Base-by-base conservation (phyloP, 2,329 filamentous ascomycete genomes). In the Tolypocladium album region DNA sequence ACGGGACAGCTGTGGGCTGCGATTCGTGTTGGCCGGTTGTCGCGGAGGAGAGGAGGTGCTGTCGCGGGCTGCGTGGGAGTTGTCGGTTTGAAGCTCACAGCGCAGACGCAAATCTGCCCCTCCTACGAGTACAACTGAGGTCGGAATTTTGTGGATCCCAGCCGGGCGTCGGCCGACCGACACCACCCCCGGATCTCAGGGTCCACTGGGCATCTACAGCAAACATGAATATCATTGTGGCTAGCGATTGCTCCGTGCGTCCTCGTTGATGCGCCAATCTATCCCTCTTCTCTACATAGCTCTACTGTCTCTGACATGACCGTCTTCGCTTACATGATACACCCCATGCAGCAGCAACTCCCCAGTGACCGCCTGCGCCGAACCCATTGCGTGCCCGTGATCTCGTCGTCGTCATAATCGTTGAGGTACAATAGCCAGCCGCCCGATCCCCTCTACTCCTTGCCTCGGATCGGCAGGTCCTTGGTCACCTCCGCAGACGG, bases 401-500 rank as follows among this genome's bases (percentile, higher is more conserved):
- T 53, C 50, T n/a, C 31, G 31, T 58, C 45, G 40, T 38, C 39
- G 17, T 60, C 59, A 45, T 40, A 56, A 56, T 56, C 55, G 22
- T 56, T 42, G 22, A 27, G 55, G 50, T 38, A 53, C 31, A 36
- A 36, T 15, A 38, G 31, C 31, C 12, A 53, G 17, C 17, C 50
- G 7, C 20, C 31, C 27, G 8, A 22, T 15, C 20, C 17, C 17
- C 17, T 5, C 50, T 53, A 53, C 60, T 42, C 38, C 62, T 65
- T 66, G 31, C 60, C 60, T 6, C 66, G 64, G 13, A 68, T 67
- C 11, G 65, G 65, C 57, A 68, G 57, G 31, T 67, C 64, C 47
- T 62, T 64, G 7, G 60, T 66, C 47, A 65, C 61, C 55, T 66
- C 66, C 4, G 65, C 59, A 34, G 60, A 62, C 36, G 65, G 56